Percentiles rank a stretch among this genome's conserved stretches.
These are phyloP conservation scores for Erysiphe pulchra DNA, from an alignment of 2,329 filamentous ascomycete genomes.

Conservation along the genomic window DNA sequence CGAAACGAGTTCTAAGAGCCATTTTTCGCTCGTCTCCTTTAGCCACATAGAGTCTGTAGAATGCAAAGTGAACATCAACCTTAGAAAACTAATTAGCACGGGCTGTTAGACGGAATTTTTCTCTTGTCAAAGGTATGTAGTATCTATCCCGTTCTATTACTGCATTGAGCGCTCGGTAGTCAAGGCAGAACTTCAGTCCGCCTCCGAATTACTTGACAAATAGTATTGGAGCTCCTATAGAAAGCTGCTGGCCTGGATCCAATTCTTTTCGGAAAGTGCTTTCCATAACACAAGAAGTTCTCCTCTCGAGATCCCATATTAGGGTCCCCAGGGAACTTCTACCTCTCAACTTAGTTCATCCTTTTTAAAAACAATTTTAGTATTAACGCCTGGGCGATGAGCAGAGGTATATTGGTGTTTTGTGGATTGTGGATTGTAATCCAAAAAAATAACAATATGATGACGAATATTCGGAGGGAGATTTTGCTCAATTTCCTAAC, in stretches of 20 bases:
- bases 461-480: not conserved
- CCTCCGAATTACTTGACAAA: not conserved
- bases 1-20: not conserved
- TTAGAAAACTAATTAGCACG: not conserved
- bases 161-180: slow-evolving; percentile 1
- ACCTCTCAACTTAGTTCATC: not conserved
- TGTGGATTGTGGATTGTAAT: not conserved
- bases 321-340: not conserved
- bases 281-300: not conserved
- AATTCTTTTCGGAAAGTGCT: not conserved
- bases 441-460: not conserved
- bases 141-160: slow-evolving; percentile 1
- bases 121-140: not conserved
- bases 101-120: not conserved
- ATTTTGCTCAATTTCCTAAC: not conserved
- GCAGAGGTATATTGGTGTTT: not conserved
- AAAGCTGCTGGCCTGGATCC: not conserved
- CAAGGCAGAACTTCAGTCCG: slow-evolving; percentile 1
- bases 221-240: not conserved
- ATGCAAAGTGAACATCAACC: not conserved
- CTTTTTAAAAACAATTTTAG: not conserved
- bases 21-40: not conserved
- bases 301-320: not conserved
- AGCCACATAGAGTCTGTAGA: not conserved
- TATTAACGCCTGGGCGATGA: not conserved